Percentiles rank a stretch among this genome's conserved stretches.
Evolutionary conservation across 768 basidiomycete genomes (phyloP).

Genomic region (Boletus huronensis): DNA sequence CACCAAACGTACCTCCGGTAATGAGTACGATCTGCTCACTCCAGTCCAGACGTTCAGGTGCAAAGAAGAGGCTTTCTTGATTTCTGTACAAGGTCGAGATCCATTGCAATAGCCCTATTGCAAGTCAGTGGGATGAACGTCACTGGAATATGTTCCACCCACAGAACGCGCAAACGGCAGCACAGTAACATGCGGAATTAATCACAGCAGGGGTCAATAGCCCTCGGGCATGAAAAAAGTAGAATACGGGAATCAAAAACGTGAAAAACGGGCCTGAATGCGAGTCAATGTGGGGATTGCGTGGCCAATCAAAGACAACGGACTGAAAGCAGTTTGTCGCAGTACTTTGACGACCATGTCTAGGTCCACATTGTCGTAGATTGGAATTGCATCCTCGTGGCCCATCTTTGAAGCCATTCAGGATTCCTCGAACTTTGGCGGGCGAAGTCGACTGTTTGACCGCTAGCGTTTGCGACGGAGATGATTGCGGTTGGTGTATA

Average conservation of each 20-base stretch:
- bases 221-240: slow-evolving; percentile 63
- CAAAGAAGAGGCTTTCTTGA: slow-evolving; percentile 60
- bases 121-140: slow-evolving; percentile 4
- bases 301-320: slow-evolving; percentile 25
- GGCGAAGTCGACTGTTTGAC: no score
- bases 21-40: slow-evolving; percentile 84
- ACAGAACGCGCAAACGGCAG: slow-evolving; percentile 66
- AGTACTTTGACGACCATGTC: slow-evolving; percentile 81
- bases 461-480: no score
- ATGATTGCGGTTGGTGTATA: neutral
- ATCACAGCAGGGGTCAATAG: slow-evolving; percentile 51
- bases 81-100: slow-evolving; percentile 72
- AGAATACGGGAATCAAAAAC: slow-evolving; percentile 75
- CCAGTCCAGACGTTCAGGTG: slow-evolving; percentile 71
- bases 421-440: neutral
- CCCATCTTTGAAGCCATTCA: slow-evolving; percentile 16
- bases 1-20: slow-evolving; percentile 70
- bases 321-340: slow-evolving; percentile 75
- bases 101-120: slow-evolving; percentile 66
- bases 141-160: slow-evolving; percentile 29
- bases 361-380: slow-evolving; percentile 71
- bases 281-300: slow-evolving; percentile 2
- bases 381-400: slow-evolving; percentile 40
- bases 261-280: slow-evolving; percentile 78
- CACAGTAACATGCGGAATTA: slow-evolving; percentile 51